Base-by-base conservation (phyloP, 1,284 basidiomycete genomes). In the Farysia itapuensis region DNA sequence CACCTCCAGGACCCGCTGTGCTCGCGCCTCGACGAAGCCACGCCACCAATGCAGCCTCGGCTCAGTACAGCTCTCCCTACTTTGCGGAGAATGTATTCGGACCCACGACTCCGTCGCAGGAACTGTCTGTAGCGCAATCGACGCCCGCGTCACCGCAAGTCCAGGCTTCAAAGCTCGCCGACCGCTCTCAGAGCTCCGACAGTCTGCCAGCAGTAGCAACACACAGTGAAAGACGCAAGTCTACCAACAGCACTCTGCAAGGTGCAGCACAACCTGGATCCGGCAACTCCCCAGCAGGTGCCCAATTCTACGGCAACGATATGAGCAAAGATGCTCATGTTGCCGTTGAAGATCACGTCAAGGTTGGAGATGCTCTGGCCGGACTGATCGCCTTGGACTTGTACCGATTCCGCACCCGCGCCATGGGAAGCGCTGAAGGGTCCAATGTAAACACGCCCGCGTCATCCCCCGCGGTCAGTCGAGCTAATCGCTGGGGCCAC, bases 371-470 rank as follows among this genome's bases (percentile, higher is more conserved):
- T 20, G 59, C 64, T 18, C 64, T 75, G 4, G 64, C 71, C 12
- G 60, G 46, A 7, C 39, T 69, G 16, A 58, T 75, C 25, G 81
- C 72, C 6, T 46, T 52, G 25, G 72, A 72, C 43, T 50, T 72
- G 48, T 64, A 45, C 21, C 50, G 58, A 20, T 73, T 70, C 48
- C 59, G 52, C 16, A 49, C 50, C 19, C 66, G 71, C 9, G 52
- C 53, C 26, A 35, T 40, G 0, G 48, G 48, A 16, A 39, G 43
- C 18, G 46, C 44, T 23, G 60, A 53, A 4, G 59, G 43, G 3
- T 59, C 53, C 5, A 35, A 43, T 8, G 63, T 56, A 19, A 53
- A 54, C 37, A 68, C 66, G 13, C 66, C 66, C 1, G 43, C 57
- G 2, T 57, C 52, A 1, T 64, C 58, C 3, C 59, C 59, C 2